Conservation (phyloP, 1,284 basidiomycete genomes). For the Pulveroboletus ridleyi region DNA sequence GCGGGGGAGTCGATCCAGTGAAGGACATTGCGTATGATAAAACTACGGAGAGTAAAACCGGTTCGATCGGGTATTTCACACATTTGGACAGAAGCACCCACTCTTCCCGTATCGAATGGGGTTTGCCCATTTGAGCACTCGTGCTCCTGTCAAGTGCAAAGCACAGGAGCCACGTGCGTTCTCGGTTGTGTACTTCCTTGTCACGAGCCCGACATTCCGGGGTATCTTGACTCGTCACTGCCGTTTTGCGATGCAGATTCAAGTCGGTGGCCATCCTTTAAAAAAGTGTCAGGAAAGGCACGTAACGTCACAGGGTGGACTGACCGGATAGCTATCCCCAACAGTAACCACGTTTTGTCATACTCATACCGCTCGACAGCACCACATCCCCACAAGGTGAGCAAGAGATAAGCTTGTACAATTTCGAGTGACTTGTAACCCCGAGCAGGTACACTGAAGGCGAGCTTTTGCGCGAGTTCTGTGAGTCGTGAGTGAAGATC, state of each 20-base stretch:
- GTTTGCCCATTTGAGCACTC: constrained; percentile 94
- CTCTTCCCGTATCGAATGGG: constrained; percentile 87
- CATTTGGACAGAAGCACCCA: constrained; percentile 47
- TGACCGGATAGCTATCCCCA: constrained; percentile 88
- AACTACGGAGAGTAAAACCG: constrained; percentile 49
- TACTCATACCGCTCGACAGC: constrained; percentile 96
- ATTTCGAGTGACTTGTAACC: constrained; percentile 98
- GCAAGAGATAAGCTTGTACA: constrained; percentile 88
- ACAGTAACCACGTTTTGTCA: constrained; percentile 93
- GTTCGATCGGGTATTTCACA: constrained; percentile 3
- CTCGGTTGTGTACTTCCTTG: constrained; percentile 90
- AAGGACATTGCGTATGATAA: constrained; percentile 86
- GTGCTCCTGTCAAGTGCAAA: constrained; percentile 91
- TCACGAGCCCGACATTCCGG: constrained; percentile 78
- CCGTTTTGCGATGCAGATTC: constrained; percentile 92
- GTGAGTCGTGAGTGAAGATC: constrained; percentile 87
- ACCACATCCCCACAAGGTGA: constrained; percentile 88
- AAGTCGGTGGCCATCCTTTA: constrained; percentile 93
- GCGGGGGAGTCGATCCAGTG: constrained; percentile 74
- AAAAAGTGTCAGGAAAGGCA: constrained; percentile 18
- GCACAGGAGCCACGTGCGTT: constrained; percentile 94
- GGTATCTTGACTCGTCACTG: constrained; percentile 71
- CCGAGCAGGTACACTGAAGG: constrained; percentile 84
- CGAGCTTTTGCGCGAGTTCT: constrained; percentile 89
- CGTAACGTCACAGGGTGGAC: constrained; percentile 11